Conservation (phyloP, 768 basidiomycete genomes). For the Suillus fuscotomentosus region DNA sequence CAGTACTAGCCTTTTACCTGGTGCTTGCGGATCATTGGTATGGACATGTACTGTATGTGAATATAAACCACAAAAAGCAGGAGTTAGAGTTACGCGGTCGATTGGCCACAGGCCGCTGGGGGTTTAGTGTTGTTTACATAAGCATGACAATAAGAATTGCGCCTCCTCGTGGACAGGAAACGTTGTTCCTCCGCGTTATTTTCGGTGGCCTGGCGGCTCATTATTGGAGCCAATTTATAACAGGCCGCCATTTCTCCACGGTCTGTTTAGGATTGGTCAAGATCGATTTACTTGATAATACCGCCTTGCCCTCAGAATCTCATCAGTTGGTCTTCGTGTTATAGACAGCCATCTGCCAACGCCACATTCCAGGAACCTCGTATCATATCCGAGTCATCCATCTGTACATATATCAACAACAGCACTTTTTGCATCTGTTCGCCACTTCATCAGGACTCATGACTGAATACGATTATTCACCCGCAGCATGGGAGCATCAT, state of each 20-base stretch:
- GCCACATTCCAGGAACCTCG: background rate
- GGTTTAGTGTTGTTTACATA: background rate
- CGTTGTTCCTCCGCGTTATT: slow-evolving; percentile 5
- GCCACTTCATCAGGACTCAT: slow-evolving; percentile 26
- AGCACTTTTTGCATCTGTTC: slow-evolving; percentile 9
- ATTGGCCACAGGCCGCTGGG: background rate
- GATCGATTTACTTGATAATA: slow-evolving; percentile 10
- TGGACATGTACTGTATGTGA: background rate
- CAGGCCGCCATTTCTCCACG: background rate
- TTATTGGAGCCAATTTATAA: slow-evolving; percentile 8
- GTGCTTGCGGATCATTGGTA: background rate
- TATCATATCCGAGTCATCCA: background rate
- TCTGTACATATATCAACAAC: slow-evolving; percentile 16
- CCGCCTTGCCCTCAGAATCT: background rate
- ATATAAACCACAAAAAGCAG: background rate
- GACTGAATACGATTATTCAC: slow-evolving; percentile 65
- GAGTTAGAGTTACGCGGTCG: background rate
- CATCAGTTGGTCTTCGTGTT: background rate
- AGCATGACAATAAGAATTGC: background rate
- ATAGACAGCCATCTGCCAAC: background rate
- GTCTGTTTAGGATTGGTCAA: slow-evolving; percentile 6
- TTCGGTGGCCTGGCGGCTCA: background rate
- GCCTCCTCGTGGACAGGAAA: slow-evolving; percentile 10
- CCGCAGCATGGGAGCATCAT: slow-evolving; percentile 49
- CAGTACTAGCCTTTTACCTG: background rate